Evolutionary conservation across 495 filamentous ascomycete species (phyloP).

Genomic region (Penicillium egyptiacum): DNA sequence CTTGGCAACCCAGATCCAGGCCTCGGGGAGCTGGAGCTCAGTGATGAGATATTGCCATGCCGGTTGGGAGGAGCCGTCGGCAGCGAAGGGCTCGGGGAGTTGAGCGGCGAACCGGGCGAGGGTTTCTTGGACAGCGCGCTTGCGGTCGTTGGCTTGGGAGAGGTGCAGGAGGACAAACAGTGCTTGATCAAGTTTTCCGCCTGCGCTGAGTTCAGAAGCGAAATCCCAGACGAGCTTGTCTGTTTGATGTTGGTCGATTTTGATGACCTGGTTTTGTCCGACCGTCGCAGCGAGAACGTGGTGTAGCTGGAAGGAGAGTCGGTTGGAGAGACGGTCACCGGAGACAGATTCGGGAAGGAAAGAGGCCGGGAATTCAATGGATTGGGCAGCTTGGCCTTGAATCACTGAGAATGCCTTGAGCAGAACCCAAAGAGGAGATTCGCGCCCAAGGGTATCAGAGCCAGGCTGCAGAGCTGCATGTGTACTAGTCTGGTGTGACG

Average conservation of each 20-base stretch:
- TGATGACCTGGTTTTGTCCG: slow-evolving; percentile 44
- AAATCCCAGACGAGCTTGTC: slow-evolving; percentile 70
- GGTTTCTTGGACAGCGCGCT: slow-evolving; percentile 64
- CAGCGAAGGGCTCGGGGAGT: slow-evolving; percentile 56
- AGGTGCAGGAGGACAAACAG: slow-evolving; percentile 79
- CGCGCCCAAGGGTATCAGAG: slow-evolving; percentile 50
- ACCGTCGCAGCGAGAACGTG: slow-evolving; percentile 55
- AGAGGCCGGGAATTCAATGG: slow-evolving; percentile 37
- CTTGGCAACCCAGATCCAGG: slow-evolving; percentile 86
- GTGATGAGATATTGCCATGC: slow-evolving; percentile 57
- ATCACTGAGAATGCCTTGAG: slow-evolving; percentile 71
- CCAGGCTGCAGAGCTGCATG: slow-evolving; percentile 50
- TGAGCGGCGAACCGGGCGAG: slow-evolving; percentile 56
- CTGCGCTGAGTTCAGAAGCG: slow-evolving; percentile 67
- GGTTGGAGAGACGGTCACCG: slow-evolving; percentile 65
- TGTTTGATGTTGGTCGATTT: slow-evolving; percentile 44
- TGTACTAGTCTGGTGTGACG: slow-evolving; percentile 58
- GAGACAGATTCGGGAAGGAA: slow-evolving; percentile 53
- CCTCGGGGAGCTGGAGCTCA: slow-evolving; percentile 64
- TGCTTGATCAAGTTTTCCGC: slow-evolving; percentile 65
- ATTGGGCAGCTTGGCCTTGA: slow-evolving; percentile 23
- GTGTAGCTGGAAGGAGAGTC: slow-evolving; percentile 80
- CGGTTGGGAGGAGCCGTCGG: slow-evolving; percentile 44
- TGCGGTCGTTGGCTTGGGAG: slow-evolving; percentile 58
- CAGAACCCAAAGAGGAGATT: slow-evolving; percentile 84